Conservation (phyloP, 2,329 filamentous ascomycete genomes). For the Penicillium sp. region DNA sequence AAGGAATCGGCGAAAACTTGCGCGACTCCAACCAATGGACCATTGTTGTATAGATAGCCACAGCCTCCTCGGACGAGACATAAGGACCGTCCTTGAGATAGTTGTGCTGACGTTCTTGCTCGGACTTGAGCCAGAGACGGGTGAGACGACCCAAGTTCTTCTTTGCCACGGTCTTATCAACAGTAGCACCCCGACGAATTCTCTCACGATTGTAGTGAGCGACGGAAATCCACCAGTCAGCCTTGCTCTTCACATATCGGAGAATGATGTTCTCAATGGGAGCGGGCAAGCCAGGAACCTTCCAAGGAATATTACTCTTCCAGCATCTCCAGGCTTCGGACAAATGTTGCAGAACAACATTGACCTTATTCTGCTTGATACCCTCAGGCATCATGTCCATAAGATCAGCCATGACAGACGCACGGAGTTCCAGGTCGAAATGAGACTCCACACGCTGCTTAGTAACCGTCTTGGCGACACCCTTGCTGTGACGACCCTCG, state of each 20-base stretch:
- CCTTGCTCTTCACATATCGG: conserved; percentile 98
- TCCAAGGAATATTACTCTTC: conserved; percentile 99
- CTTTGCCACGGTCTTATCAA: conserved; percentile 99
- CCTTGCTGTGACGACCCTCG: conserved; percentile 97
- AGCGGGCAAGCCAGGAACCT: conserved; percentile 92
- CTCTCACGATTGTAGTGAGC: conserved; percentile 98
- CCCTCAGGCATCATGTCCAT: conserved; percentile 99
- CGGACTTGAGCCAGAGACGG: conserved; percentile 93
- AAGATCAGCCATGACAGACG: conserved; percentile 96
- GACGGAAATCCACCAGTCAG: conserved; percentile 99
- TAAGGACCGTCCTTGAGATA: conserved; percentile 99
- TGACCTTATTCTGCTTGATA: conserved; percentile 99
- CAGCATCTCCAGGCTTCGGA: conserved; percentile 99
- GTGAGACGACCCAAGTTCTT: conserved; percentile 97
- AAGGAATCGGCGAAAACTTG: conserved; percentile 98
- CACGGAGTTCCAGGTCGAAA: conserved; percentile 94
- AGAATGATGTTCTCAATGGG: conserved; percentile 99
- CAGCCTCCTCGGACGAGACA: conserved; percentile 95
- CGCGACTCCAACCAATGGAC: conserved; percentile 98
- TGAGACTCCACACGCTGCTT: conserved; percentile 99
- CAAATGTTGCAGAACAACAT: conserved; percentile 93
- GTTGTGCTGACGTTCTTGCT: conserved; percentile 98
- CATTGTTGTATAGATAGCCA: conserved; percentile 97
- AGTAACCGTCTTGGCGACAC: conserved; percentile 97
- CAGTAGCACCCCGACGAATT: conserved; percentile 92